Evolutionary conservation across 2,329 filamentous ascomycete genomes (phyloP), one percentile per base, ranked within the genome.

Genomic region (Stylonectria norvegica): DNA sequence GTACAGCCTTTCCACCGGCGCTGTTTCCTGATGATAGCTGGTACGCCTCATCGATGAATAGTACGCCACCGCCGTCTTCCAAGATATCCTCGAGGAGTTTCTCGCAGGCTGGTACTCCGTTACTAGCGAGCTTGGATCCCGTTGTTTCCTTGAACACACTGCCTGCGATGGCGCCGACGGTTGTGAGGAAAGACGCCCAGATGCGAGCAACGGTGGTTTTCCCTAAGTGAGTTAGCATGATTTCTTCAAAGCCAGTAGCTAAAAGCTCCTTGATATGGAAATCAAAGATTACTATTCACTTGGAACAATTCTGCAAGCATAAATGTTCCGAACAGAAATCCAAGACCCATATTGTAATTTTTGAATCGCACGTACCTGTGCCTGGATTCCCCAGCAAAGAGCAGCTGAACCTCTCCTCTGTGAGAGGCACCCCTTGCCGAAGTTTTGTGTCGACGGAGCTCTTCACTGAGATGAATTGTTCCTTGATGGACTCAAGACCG

Each of bases 21-120:
- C 66, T 83, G 40, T 78, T 76, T 0, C 75, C 75, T 1, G 76
- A 78, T 0, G 78, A 72, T 0, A 91, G 68, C 48, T 90, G 85
- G 53, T 91, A 89, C 0, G 86, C 85, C 58, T 91, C 86, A 44
- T 91, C 86, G 16, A 91, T 83, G 55, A 91, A 90, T 2, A 88
- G 54, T 0, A 81, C 81, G 0, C 86, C 86, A 0, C 85, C 86
- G 0, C 77, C 80, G 1, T 62, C 49, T 19, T 79, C 67, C 4
- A 79, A 55, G 25, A 90, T 69, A 0, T 54, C 34, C 1, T 68
- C 59, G 0, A 69, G 15, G 0, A 81, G 60, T 10, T 72, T 70
- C 52, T 85, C 72, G 47, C 73, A 78, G 0, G 71, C 78, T 0
- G 64, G 39, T 0, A 87, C 74, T 0, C 84, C 85, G 0, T 73